A percentile compares a stretch with the other conserved stretches of the same genome.
phyloP scores from a whole-genome alignment of 331 rosid genomes.

The Cucumis variabilis region DNA sequence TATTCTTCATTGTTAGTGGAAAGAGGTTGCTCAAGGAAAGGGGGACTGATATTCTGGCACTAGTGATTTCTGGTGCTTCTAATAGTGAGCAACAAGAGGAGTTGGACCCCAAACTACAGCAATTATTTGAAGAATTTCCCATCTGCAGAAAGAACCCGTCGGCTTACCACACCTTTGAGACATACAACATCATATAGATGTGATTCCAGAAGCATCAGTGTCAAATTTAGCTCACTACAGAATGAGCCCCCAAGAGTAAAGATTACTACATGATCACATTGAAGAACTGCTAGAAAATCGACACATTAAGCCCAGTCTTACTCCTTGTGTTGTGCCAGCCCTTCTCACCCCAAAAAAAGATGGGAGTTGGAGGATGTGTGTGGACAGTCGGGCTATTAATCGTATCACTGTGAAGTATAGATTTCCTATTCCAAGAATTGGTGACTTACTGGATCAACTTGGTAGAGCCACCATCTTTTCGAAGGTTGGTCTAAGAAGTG shows the following conservation, averaged over 20 bases:
- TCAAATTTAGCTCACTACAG: not conserved
- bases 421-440: fast-evolving
- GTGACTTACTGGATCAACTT: not conserved
- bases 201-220: not conserved
- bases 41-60: too few species aligned
- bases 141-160: too few species aligned
- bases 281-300: not conserved
- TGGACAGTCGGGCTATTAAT: not conserved
- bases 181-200: not conserved
- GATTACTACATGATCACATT: not conserved
- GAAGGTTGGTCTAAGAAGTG: not conserved
- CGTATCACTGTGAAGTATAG: not conserved
- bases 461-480: not conserved
- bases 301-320: not conserved
- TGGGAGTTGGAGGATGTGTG: not conserved
- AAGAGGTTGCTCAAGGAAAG: too few species aligned
- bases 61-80: too few species aligned
- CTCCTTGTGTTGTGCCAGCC: not conserved
- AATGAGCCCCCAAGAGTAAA: not conserved
- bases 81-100: too few species aligned
- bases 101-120: too few species aligned
- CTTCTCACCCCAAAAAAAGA: not conserved
- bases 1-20: too few species aligned
- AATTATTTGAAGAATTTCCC: too few species aligned
- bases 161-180: not conserved